Evolutionary conservation across 805 yeast species (phyloP).

Genomic region (Ascoidea asiatica): DNA sequence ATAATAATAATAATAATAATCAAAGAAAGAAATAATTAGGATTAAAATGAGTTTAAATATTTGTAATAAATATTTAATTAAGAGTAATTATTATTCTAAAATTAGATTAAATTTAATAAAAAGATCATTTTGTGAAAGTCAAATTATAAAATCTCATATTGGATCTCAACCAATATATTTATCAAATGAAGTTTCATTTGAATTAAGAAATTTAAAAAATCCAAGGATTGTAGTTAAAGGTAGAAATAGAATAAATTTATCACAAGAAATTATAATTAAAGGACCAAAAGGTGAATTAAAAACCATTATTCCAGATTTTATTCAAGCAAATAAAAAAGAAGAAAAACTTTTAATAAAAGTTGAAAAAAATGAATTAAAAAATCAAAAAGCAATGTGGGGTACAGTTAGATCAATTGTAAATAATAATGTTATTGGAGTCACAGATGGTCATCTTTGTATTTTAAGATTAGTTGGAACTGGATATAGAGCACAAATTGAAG

Average conservation of each 20-base stretch:
- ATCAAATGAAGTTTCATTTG: slow-evolving; percentile 44
- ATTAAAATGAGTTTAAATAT: too few species aligned
- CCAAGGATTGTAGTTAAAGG: slow-evolving; percentile 60
- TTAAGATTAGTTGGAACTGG: slow-evolving; percentile 93
- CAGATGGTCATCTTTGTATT: slow-evolving; percentile 85
- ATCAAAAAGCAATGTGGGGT: slow-evolving; percentile 91
- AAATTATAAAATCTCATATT: slow-evolving; percentile 40
- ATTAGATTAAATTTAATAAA: too few species aligned
- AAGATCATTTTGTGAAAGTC: slow-evolving; percentile 22
- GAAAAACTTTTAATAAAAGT: slow-evolving; percentile 40
- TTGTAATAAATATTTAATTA: too few species aligned
- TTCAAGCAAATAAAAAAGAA: slow-evolving; percentile 27
- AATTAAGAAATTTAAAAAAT: slow-evolving; percentile 31
- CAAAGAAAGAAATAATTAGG: background rate
- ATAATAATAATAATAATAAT: background rate
- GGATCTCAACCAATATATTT: slow-evolving; percentile 70
- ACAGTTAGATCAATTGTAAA: slow-evolving; percentile 69
- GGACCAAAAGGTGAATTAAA: slow-evolving; percentile 72
- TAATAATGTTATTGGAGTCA: slow-evolving; percentile 75
- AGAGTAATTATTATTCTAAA: too few species aligned
- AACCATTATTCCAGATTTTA: slow-evolving; percentile 61
- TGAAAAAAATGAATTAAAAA: slow-evolving; percentile 37
- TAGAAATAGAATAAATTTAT: slow-evolving; percentile 38
- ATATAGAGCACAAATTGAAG: slow-evolving; percentile 75
- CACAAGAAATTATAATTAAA: slow-evolving; percentile 41